Conservation (phyloP, 306 rosid genomes). For the Crotalaria pallida region DNA sequence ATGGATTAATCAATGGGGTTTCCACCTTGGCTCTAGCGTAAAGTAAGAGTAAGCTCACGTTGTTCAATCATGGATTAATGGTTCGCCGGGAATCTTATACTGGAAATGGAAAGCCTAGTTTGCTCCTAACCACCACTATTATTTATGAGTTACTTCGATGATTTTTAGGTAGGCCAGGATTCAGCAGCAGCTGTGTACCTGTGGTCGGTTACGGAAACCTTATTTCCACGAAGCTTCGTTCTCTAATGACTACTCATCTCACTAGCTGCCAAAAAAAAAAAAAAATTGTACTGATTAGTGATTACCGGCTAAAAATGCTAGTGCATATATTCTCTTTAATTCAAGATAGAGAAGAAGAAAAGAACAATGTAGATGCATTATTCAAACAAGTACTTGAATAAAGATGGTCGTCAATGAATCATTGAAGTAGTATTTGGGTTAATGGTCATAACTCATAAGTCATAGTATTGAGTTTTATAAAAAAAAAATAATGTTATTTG, state of each 20-base stretch:
- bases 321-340: neutral
- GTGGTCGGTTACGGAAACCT: slow-evolving; percentile 38
- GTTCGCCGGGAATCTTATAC: slow-evolving; percentile 27
- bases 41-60: slow-evolving; percentile 50
- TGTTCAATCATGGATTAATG: slow-evolving; percentile 32
- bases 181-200: neutral
- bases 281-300: too few species aligned
- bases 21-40: slow-evolving; percentile 43
- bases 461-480: too few species aligned
- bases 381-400: neutral
- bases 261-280: slow-evolving; percentile 11
- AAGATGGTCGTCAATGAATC: neutral
- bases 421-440: neutral
- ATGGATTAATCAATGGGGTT: slow-evolving; percentile 23
- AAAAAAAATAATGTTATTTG: too few species aligned
- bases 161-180: too few species aligned
- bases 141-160: neutral
- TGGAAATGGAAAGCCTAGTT: slow-evolving; percentile 12
- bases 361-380: neutral
- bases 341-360: neutral
- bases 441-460: neutral
- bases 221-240: slow-evolving; percentile 38
- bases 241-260: neutral
- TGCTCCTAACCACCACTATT: slow-evolving; percentile 16
- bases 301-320: too few species aligned